Conservation (phyloP, 331 rosid genomes). For the Quercus phellos region DNA sequence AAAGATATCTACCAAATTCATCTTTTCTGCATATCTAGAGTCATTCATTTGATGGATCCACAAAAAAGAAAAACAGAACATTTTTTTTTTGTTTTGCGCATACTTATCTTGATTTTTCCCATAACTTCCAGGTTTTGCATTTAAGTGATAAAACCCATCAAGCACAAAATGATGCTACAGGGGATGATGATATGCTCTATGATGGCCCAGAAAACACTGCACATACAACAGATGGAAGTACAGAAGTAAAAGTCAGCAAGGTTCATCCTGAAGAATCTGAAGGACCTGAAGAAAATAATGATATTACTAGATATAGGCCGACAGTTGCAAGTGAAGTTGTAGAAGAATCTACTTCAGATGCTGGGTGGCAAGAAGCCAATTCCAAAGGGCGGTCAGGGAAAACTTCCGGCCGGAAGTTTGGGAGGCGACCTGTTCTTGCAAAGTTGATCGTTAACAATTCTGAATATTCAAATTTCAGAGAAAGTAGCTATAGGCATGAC, state of each 20-base stretch:
- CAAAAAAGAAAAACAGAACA: background rate
- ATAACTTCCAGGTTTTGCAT: constrained; percentile 47
- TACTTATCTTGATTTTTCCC: constrained; percentile 3
- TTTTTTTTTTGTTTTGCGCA: constrained; percentile 1
- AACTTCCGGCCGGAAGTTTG: constrained; percentile 45
- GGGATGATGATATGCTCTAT: constrained; percentile 29
- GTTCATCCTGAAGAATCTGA: constrained; percentile 35
- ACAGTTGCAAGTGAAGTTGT: constrained; percentile 32
- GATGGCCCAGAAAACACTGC: constrained; percentile 29
- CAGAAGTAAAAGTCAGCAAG: constrained; percentile 23
- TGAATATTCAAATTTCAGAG: constrained; percentile 41
- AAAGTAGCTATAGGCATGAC: constrained; percentile 41
- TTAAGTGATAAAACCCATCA: constrained; percentile 40
- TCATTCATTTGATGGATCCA: background rate
- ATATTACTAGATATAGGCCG: constrained; percentile 17
- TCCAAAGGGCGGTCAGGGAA: constrained; percentile 69
- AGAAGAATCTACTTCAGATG: constrained; percentile 65
- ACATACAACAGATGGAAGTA: constrained; percentile 13
- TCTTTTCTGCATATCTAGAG: background rate
- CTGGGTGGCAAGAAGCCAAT: constrained; percentile 96
- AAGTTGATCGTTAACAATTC: constrained; percentile 44
- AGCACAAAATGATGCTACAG: constrained; percentile 31
- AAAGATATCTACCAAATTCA: background rate
- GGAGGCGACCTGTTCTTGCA: constrained; percentile 47
- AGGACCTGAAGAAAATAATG: constrained; percentile 41